Percentiles rank a stretch among this genome's conserved stretches.
Conservation (phyloP, 805 yeast species). For the Maudiozyma serrabonitensis region DNA sequence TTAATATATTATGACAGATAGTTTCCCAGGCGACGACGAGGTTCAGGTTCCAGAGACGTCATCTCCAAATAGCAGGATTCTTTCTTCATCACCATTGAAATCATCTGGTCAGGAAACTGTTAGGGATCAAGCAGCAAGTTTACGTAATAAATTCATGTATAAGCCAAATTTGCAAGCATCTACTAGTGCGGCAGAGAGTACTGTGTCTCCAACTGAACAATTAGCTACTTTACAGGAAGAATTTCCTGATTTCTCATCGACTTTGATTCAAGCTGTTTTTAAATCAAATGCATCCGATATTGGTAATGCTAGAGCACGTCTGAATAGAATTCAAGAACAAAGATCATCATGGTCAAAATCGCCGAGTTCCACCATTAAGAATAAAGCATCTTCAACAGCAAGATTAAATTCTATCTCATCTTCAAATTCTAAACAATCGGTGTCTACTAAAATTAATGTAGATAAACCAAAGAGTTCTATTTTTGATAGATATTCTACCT, state of each 20-base stretch:
- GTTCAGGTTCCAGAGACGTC: slow-evolving; percentile 47
- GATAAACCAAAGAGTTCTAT: slow-evolving; percentile 31
- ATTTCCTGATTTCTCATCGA: slow-evolving; percentile 28
- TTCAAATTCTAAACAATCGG: neutral
- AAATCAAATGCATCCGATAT: slow-evolving; percentile 31
- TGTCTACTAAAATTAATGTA: slow-evolving; percentile 25
- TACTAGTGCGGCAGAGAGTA: neutral
- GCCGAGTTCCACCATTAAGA: neutral
- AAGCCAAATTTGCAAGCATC: slow-evolving; percentile 11
- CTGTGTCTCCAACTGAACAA: slow-evolving; percentile 1
- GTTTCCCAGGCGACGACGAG: slow-evolving; percentile 12
- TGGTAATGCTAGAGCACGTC: slow-evolving; percentile 27
- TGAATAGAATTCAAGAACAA: slow-evolving; percentile 23
- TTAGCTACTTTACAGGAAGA: slow-evolving; percentile 15
- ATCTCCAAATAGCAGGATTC: slow-evolving; percentile 23
- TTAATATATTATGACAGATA: neutral
- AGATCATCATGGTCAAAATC: slow-evolving; percentile 18
- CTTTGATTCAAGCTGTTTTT: slow-evolving; percentile 32
- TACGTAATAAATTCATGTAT: slow-evolving; percentile 38
- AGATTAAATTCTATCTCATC: slow-evolving; percentile 2
- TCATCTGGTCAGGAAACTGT: neutral
- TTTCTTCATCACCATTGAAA: slow-evolving; percentile 26
- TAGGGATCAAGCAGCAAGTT: slow-evolving; percentile 4
- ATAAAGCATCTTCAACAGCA: neutral
- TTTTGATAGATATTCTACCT: slow-evolving; percentile 29